phyloP scores from a whole-genome alignment of 225 moss, liverwort and hornwort genomes.

The Marchantia paleacea region DNA sequence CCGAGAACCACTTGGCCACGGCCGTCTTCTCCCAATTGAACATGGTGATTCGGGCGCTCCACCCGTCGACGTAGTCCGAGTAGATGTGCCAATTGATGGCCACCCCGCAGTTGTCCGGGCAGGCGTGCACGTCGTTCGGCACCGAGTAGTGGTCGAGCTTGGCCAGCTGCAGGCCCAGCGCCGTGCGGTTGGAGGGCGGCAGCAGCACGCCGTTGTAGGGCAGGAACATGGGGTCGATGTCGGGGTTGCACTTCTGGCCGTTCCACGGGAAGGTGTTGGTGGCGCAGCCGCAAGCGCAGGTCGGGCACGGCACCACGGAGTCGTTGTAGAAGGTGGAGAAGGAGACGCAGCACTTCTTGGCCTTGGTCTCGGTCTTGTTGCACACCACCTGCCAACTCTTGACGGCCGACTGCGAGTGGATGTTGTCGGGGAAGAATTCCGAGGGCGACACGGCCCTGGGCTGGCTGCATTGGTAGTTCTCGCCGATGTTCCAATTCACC shows the following conservation, averaged over 20 bases:
- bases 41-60: conserved; percentile 48
- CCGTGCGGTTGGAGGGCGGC: conserved; percentile 45
- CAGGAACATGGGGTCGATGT: conserved; percentile 24
- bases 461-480: conserved; percentile 35
- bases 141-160: conserved; percentile 25
- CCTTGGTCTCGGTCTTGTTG: conserved; percentile 1
- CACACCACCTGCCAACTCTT: conserved; percentile 50
- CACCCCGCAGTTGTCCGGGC: conserved; percentile 51
- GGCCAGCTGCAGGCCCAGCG: conserved; percentile 27
- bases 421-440: conserved; percentile 24
- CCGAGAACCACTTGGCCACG: conserved; percentile 36
- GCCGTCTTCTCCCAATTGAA: conserved; percentile 39
- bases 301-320: conserved; percentile 47
- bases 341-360: conserved; percentile 50
- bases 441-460: conserved; percentile 38
- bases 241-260: conserved; percentile 33
- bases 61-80: conserved; percentile 48
- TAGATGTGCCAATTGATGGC: conserved; percentile 52
- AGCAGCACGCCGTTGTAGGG: conserved; percentile 43
- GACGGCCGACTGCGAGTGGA: conserved; percentile 38
- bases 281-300: conserved; percentile 42
- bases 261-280: conserved; percentile 29
- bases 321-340: conserved; percentile 51
- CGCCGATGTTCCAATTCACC: conserved; percentile 35
- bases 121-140: conserved; percentile 27